Evolutionary conservation across 1,284 basidiomycete genomes (phyloP), one percentile per base, ranked within the genome.

Genomic region (Malassezia vespertilionis): DNA sequence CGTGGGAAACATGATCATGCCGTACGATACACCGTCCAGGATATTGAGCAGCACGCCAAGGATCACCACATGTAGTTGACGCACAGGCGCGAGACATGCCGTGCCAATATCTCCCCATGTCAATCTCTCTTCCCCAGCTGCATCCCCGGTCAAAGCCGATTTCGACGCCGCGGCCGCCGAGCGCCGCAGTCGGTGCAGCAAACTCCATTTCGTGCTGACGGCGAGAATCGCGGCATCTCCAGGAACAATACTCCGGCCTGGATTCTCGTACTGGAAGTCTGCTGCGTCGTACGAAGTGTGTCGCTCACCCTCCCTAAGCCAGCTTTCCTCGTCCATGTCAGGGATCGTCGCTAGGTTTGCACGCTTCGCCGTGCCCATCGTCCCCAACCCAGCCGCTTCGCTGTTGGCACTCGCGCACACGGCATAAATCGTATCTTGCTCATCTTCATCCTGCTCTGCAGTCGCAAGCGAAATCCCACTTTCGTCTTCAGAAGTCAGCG

Each of bases 1-100:
- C 0, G 82, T 80, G 1, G 90, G 90, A 71, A 96, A 96, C 54
- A 87, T 83, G 68, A 88, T 86, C 82, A 87, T 84, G 31, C 73
- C 73, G 46, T 78, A 79, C 37, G 74, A 75, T 33, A 96, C 82
- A 4, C 89, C 93, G 65, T 97, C 91, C 20, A 97, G 76, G 33
- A 96, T 79, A 65, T 97, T 97, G 54, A 97, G 75, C 34, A 96
- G 73, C 55, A 82, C 77, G 2, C 90, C 90, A 8, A 96, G 75
- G 10, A 90, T 70, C 9, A 91, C 87, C 0, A 88, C 86, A 0
- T 90, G 90, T 1, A 71, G 42, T 10, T 61, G 46, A 12, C 54
- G 52, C 35, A 69, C 46, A 1, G 67, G 67, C 38, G 66, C 63
- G 31, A 52, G 52, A 20, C 52, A 45, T 4, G 56, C 52, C 21